A percentile compares a stretch with the other conserved stretches of the same genome.
phyloP scores from a whole-genome alignment of 163 green algal species.

The Chlorella variabilis region DNA sequence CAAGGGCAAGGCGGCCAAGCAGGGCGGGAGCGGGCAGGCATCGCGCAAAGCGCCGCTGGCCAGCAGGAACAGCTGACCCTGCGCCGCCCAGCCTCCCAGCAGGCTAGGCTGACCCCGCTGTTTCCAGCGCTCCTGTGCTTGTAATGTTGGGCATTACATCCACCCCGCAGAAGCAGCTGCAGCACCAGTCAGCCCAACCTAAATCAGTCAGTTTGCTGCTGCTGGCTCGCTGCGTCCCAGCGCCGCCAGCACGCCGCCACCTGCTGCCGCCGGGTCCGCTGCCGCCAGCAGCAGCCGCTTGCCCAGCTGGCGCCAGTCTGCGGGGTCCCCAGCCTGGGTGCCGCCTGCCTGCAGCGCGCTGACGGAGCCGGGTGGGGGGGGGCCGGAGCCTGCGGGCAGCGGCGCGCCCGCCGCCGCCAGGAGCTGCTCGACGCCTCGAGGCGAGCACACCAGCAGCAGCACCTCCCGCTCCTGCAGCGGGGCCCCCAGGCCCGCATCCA shows the following conservation, averaged over 20 bases:
- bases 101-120: too few species aligned
- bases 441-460: conserved; percentile 23
- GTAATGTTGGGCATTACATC: too few species aligned
- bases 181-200: too few species aligned
- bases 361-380: neutral
- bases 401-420: neutral
- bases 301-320: conserved; percentile 13
- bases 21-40: neutral
- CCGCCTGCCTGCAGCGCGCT: neutral
- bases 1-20: neutral
- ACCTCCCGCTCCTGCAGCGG: neutral
- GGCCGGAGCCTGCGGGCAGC: neutral
- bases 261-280: neutral
- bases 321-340: conserved; percentile 8
- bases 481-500: conserved; percentile 38
- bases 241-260: neutral
- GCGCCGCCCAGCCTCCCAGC: too few species aligned
- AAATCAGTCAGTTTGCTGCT: too few species aligned
- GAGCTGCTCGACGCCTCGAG: neutral
- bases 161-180: too few species aligned
- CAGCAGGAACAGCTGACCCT: conserved; percentile 6
- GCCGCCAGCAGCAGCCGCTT: conserved; percentile 1
- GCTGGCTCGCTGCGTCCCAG: too few species aligned
- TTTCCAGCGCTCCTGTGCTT: too few species aligned
- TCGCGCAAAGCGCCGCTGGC: conserved; percentile 1